Base-by-base conservation (phyloP, 139 green algal species). In the Chloropicon primus region DNA sequence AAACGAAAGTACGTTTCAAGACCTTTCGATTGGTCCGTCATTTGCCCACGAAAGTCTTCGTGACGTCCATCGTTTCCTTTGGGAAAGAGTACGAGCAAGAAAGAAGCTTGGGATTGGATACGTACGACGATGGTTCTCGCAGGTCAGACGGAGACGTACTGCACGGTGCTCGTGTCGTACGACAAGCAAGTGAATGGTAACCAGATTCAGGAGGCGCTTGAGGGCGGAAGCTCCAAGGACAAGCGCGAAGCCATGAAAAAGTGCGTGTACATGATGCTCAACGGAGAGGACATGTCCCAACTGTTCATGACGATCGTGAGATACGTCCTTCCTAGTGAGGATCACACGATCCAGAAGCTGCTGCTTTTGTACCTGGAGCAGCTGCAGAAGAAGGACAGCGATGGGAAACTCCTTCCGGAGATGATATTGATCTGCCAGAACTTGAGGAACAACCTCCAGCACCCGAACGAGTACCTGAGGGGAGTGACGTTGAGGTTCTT, bases 351-450 rank as follows among this genome's bases (percentile, higher is more conserved):
- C 28, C 96, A 99, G 83, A 98, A 98, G 83, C 88, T 99, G 54
- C 85, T 99, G 80, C 88, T 99, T 24, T 86, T 99, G 25, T 99
- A 99, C 81, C 84, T 99, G 87, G 41, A 62, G 41, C 41, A 62
- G 41, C 17, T 99, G 26, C 91, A 99, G 81, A 99, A 99, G 88
- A 98, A 93, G 22, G 96, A 98, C 71, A 74, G 89, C 0, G 28
- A 85, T 21, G 96, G 96, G 2, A 99, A 98, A 85, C 85, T 99
- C 1, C 82, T 99, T 74, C 95, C 96, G 24, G 96, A 99, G 79
- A 99, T 99, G 96, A 99, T 99, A 81, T 88, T 99, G 1, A 98
- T 99, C 78, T 99, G 96, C 81, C 96, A 99, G 84, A 98, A 99
- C 85, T 88, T 99, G 76, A 85, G 96, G 24, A 99, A 99, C 89